Percentiles rank a stretch among this genome's conserved stretches.
These are phyloP conservation scores for Haplosporangium sp. DNA, from an alignment of 371 early-diverging fungal species.

Conservation along the genomic window DNA sequence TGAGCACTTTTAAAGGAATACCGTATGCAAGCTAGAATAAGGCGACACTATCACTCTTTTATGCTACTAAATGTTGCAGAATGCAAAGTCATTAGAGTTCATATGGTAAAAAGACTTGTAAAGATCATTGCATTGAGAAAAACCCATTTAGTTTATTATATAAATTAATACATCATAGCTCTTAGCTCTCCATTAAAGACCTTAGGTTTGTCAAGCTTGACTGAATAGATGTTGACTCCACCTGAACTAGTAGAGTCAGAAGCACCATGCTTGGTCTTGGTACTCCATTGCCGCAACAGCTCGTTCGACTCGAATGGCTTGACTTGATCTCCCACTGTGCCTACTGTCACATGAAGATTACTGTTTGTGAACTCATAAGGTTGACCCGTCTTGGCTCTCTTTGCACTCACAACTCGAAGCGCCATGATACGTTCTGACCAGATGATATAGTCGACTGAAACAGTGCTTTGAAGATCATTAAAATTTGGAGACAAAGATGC, in stretches of 20 bases:
- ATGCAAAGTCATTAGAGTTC: no score
- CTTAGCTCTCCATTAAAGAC: conserved; percentile 28
- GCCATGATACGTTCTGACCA: conserved; percentile 46
- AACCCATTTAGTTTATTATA: neutral
- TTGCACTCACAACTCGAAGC: conserved; percentile 15
- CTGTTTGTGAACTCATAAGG: conserved; percentile 18
- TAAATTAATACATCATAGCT: conserved; percentile 31
- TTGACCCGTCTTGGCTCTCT: conserved; percentile 6
- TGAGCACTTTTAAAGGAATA: no score
- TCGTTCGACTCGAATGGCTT: conserved; percentile 51
- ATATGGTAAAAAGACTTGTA: no score
- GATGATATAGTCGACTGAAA: conserved; percentile 25
- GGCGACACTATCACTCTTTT: no score
- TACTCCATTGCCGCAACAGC: conserved; percentile 26
- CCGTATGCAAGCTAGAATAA: no score
- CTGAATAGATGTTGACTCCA: conserved; percentile 11
- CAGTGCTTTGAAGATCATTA: conserved; percentile 13
- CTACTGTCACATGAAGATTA: conserved; percentile 36
- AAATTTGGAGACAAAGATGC: no score
- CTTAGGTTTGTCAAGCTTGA: conserved; percentile 28
- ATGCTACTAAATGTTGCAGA: no score
- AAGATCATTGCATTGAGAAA: neutral
- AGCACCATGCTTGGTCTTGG: conserved; percentile 4
- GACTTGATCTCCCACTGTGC: conserved; percentile 27
- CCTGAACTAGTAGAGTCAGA: neutral